Percentiles rank a stretch among this genome's conserved stretches.
These are phyloP conservation scores for Aureobasidium musti DNA, from an alignment of 2,329 filamentous ascomycete genomes.

Conservation along the genomic window DNA sequence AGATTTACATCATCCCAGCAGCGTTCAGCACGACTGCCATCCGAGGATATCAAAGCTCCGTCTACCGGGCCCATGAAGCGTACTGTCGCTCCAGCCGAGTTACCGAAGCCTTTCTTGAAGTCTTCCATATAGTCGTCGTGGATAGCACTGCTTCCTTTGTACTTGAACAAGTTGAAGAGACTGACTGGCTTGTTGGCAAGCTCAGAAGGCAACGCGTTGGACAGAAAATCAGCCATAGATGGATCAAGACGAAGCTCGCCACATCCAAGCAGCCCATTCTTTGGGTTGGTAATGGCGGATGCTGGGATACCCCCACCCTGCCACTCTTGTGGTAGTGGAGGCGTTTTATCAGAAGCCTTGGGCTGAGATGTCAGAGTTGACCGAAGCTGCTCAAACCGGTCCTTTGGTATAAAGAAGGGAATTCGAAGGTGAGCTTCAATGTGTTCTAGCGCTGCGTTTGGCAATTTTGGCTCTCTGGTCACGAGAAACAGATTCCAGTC, in stretches of 20 bases:
- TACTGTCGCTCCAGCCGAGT: not conserved
- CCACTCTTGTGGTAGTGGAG: not conserved
- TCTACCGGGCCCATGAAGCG: not conserved
- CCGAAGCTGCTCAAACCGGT: not conserved
- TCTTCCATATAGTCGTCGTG: constrained; percentile 1
- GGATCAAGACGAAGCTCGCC: not conserved
- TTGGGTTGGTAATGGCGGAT: not conserved
- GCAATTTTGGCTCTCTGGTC: not conserved
- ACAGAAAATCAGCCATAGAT: not conserved
- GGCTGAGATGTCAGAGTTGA: not conserved
- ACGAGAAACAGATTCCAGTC: not conserved
- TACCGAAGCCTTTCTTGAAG: not conserved
- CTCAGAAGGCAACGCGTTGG: not conserved
- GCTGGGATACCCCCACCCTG: not conserved
- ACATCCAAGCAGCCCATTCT: not conserved
- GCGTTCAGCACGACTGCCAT: not conserved
- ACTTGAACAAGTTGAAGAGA: not conserved
- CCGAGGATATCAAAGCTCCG: not conserved
- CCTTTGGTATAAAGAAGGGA: not conserved
- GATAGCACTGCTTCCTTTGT: not conserved
- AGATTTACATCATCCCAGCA: not conserved
- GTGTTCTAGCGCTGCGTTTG: not conserved
- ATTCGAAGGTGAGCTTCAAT: not conserved
- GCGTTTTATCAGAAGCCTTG: not conserved
- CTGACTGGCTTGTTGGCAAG: not conserved